Conservation (phyloP, 257 asterid genomes). For the Solanum etuberosum region DNA sequence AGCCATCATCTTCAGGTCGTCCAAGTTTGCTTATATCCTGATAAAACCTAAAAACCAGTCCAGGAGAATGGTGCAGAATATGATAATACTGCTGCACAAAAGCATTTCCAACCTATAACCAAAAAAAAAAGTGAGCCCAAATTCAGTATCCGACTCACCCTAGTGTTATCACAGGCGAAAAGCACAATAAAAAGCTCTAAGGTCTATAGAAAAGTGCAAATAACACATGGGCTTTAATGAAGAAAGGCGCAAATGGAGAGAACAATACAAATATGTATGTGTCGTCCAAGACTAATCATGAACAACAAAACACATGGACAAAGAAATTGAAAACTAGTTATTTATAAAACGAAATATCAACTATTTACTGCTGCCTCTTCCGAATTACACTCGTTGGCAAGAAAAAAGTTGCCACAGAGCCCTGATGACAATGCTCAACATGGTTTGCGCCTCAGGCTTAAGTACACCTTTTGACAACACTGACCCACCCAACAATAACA, state of each 20-base stretch:
- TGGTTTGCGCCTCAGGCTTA: too few relatives aligned
- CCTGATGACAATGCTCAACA: neutral
- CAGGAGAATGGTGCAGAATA: slow-evolving; percentile 74
- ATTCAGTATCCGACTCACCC: neutral
- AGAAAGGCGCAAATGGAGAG: neutral
- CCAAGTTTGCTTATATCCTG: slow-evolving; percentile 81
- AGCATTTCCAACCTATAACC: slow-evolving; percentile 69
- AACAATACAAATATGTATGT: neutral
- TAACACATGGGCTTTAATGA: neutral
- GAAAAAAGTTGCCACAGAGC: neutral
- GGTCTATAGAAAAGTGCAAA: neutral
- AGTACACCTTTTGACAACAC: neutral
- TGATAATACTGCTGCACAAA: slow-evolving; percentile 87
- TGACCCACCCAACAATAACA: neutral
- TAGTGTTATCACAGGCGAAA: neutral
- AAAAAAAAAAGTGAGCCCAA: neutral
- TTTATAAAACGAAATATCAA: neutral
- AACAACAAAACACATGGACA: neutral
- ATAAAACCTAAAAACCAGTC: slow-evolving; percentile 58
- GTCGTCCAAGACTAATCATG: neutral
- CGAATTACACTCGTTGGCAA: neutral
- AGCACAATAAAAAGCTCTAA: neutral
- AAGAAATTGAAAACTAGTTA: neutral
- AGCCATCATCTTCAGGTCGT: slow-evolving; percentile 76
- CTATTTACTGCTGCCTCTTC: neutral